Conservation (phyloP, 73 alveolate genomes). For the Paramecium biaurelia region DNA sequence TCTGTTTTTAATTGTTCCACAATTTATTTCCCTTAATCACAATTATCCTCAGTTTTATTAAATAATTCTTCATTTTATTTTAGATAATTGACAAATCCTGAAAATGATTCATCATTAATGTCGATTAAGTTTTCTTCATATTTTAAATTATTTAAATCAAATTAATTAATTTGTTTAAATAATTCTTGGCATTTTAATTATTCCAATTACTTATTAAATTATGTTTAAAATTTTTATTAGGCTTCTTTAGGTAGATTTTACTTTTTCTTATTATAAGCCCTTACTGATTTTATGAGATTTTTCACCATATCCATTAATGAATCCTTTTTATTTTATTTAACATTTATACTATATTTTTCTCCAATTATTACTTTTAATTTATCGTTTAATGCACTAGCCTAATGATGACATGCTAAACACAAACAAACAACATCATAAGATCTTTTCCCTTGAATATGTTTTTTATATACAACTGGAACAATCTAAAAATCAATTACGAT, state of each 20-base stretch:
- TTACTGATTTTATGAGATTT: neutral
- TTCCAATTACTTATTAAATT: neutral
- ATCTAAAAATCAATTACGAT: neutral
- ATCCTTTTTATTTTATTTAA: neutral
- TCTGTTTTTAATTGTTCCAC: constrained; percentile 81
- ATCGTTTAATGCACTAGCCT: constrained; percentile 21
- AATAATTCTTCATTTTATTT: neutral
- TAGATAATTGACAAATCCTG: neutral
- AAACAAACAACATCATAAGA: constrained; percentile 46
- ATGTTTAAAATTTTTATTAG: neutral
- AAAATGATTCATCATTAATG: neutral
- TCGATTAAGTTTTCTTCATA: neutral
- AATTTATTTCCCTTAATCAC: constrained; percentile 87
- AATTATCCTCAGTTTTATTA: constrained; percentile 26
- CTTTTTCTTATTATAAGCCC: neutral
- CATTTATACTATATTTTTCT: neutral
- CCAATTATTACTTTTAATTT: neutral
- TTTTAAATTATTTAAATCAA: neutral
- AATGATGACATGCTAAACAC: constrained; percentile 26
- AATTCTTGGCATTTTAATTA: neutral
- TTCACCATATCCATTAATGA: neutral
- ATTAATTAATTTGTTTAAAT: neutral
- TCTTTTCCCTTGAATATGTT: constrained; percentile 39
- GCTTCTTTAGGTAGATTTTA: constrained; percentile 34
- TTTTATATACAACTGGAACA: constrained; percentile 49